These are phyloP conservation scores for Coelastrella sp. DNA, from an alignment of 139 green algal genomes.

Conservation along the genomic window DNA sequence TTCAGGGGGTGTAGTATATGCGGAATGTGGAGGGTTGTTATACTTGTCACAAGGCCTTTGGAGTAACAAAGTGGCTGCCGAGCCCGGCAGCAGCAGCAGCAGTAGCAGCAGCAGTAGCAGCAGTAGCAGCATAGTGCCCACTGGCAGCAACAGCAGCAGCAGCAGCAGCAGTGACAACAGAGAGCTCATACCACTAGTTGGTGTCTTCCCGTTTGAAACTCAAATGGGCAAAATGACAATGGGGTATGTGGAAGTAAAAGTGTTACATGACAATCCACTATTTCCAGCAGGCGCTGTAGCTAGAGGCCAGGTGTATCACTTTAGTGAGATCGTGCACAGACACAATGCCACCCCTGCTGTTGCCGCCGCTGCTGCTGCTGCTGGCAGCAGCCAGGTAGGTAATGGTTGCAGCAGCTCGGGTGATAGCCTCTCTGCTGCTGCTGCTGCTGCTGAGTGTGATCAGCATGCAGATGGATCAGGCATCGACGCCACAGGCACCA, in stretches of 20 bases:
- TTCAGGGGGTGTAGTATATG: conserved; percentile 92
- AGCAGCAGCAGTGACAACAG: conserved; percentile 5
- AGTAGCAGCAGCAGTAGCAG: too few relatives aligned
- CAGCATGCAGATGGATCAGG: too few relatives aligned
- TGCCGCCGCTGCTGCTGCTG: background rate
- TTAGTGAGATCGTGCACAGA: conserved; percentile 43
- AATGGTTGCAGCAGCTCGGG: background rate
- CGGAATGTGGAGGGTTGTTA: conserved; percentile 91
- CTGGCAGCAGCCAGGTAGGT: background rate
- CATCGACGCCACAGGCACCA: too few relatives aligned
- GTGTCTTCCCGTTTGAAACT: conserved; percentile 87
- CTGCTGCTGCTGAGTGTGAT: too few relatives aligned
- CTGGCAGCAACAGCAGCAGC: too few relatives aligned
- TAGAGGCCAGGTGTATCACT: conserved; percentile 86
- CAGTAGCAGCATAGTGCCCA: conserved; percentile 2
- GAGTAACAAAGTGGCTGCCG: background rate
- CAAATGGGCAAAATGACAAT: conserved; percentile 74
- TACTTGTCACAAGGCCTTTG: conserved; percentile 57
- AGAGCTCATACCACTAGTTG: conserved; percentile 53
- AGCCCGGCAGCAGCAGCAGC: background rate
- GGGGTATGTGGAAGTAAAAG: conserved; percentile 86
- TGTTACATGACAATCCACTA: conserved; percentile 60
- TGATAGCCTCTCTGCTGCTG: too few relatives aligned
- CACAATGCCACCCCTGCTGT: background rate
- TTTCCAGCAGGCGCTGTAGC: conserved; percentile 70